phyloP scores from a whole-genome alignment of 352 stramenopile species.

The Phytophthora uliginosa region DNA sequence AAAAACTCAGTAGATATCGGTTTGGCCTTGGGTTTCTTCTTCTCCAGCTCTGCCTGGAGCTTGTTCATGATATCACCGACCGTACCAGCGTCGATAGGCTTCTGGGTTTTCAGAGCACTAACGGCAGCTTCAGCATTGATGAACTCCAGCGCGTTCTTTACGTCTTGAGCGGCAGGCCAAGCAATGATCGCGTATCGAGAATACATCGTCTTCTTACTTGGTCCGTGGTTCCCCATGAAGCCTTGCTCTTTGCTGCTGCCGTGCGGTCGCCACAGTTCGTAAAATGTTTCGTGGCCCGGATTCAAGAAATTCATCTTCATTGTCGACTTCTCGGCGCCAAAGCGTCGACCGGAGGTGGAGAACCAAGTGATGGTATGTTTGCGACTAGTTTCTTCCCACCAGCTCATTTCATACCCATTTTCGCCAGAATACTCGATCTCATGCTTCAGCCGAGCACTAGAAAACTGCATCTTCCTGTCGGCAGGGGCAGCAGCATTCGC shows the following conservation, averaged over 20 bases:
- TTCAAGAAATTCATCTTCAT: slow-evolving; percentile 23
- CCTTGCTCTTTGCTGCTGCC: slow-evolving; percentile 26
- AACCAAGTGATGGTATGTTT: slow-evolving; percentile 20
- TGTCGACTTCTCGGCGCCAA: not conserved
- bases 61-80: slow-evolving; percentile 15
- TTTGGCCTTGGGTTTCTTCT: not conserved
- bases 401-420: slow-evolving; percentile 3
- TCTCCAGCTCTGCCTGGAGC: not conserved
- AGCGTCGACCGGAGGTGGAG: not conserved
- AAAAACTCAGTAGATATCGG: slow-evolving; percentile 14
- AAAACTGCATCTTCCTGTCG: slow-evolving; percentile 13
- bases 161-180: slow-evolving; percentile 7
- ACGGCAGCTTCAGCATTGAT: slow-evolving; percentile 15
- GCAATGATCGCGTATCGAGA: slow-evolving; percentile 25
- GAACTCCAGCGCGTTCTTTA: slow-evolving; percentile 16
- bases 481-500: not conserved
- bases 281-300: slow-evolving; percentile 14
- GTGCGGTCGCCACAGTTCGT: slow-evolving; percentile 16
- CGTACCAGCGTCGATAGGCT: slow-evolving; percentile 1
- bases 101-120: slow-evolving; percentile 12
- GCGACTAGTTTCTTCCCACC: slow-evolving; percentile 3
- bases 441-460: slow-evolving; percentile 15
- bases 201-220: slow-evolving; percentile 29
- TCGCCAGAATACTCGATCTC: slow-evolving; percentile 18
- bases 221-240: slow-evolving; percentile 7